Conservation (phyloP, 345 rosid genomes). For the Melaleuca alternifolia region DNA sequence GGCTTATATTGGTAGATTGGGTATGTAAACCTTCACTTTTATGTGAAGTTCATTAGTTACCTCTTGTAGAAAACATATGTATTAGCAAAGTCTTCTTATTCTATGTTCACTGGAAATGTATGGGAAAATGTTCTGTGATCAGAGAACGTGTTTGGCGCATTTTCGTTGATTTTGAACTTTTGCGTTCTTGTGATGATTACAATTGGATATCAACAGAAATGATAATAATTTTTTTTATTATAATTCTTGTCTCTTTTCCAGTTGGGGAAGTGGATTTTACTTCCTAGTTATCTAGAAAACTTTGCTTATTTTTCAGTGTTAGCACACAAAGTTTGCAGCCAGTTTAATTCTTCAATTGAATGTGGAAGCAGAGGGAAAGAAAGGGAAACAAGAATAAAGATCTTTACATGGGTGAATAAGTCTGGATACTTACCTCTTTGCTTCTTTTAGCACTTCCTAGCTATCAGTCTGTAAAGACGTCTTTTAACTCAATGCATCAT, state of each 20-base stretch:
- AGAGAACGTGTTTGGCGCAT: neutral
- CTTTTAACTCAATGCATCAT: neutral
- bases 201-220: neutral
- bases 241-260: neutral
- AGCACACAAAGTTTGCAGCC: neutral
- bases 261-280: neutral
- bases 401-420: neutral
- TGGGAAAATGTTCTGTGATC: neutral
- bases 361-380: neutral
- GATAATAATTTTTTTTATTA: neutral
- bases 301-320: neutral
- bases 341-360: neutral
- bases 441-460: neutral
- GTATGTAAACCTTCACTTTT: conserved; percentile 15
- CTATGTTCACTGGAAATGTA: neutral
- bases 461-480: neutral
- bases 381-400: neutral
- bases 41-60: neutral
- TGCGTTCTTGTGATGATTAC: neutral
- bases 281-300: neutral
- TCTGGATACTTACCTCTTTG: neutral
- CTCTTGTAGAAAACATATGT: neutral
- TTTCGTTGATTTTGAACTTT: neutral
- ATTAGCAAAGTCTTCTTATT: neutral
- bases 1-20: conserved; percentile 87